These are phyloP conservation scores for Kwoniella heveanensis DNA, from an alignment of 768 basidiomycete species.

Conservation along the genomic window DNA sequence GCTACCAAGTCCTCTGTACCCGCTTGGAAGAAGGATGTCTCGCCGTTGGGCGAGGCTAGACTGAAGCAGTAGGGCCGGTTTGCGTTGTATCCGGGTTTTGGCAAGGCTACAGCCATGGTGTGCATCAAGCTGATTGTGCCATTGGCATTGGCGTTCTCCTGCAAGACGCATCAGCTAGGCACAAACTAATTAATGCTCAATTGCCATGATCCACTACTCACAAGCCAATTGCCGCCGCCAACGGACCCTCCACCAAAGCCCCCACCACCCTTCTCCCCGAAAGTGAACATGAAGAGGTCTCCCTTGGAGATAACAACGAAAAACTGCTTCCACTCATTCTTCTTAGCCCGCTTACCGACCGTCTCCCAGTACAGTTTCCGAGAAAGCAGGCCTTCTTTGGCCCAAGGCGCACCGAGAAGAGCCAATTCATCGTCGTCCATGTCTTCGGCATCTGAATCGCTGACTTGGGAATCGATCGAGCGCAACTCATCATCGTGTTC, in stretches of 20 bases:
- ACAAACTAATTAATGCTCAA: neutral
- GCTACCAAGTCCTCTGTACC: conserved; percentile 98
- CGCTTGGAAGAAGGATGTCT: conserved; percentile 97
- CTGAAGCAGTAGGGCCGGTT: conserved; percentile 95
- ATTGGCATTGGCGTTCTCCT: conserved; percentile 84
- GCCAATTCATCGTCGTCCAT: conserved; percentile 95
- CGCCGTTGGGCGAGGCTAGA: conserved; percentile 80
- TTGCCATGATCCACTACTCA: conserved; percentile 59
- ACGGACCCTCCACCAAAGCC: conserved; percentile 62
- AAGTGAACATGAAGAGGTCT: conserved; percentile 92
- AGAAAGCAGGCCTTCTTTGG: conserved; percentile 94
- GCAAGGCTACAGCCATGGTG: conserved; percentile 80
- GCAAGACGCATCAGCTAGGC: conserved; percentile 1
- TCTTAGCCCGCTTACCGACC: conserved; percentile 76
- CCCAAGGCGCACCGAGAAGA: conserved; percentile 94
- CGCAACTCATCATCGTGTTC: conserved; percentile 82
- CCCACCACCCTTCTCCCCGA: conserved; percentile 65
- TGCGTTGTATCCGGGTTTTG: conserved; percentile 86
- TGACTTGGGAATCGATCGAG: conserved; percentile 66
- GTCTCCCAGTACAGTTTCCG: conserved; percentile 94
- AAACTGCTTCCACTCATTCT: conserved; percentile 88
- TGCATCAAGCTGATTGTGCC: conserved; percentile 85
- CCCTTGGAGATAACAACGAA: conserved; percentile 96
- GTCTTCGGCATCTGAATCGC: conserved; percentile 61
- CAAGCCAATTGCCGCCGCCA: conserved; percentile 98